Evolutionary conservation across 2,329 filamentous ascomycete species (phyloP), one percentile per base, ranked within the genome.

Genomic region (Sphaerulina musiva): DNA sequence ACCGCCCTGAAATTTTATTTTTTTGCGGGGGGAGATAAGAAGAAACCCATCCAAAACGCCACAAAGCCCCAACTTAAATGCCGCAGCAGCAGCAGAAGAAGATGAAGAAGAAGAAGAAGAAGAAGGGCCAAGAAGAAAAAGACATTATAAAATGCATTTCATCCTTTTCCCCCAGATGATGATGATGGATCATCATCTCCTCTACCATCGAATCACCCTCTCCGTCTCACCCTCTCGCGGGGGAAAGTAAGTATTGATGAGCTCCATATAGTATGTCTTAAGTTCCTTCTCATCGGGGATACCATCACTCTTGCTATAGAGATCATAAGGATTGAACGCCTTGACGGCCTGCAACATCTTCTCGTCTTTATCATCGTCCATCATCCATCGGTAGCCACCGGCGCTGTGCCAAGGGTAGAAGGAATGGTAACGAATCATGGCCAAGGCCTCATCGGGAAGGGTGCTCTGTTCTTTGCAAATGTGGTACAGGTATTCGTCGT

Each of bases 401-500:
- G 86, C 84, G 57, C 79, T 82, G 73, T 95, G 90, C 90, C 89
- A 95, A 12, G 90, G 85, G 73, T 95, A 95, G 74, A 95, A 95
- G 5, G 84, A 89, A 74, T 95, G 90, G 73, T 95, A 95, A 53
- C 90, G 79, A 69, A 95, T 93, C 88, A 95, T 95, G 57, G 89
- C 90, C 9, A 95, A 79, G 0, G 86, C 87, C 78, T 95, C 89
- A 45, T 80, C 78, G 0, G 90, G 90, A 42, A 95, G 78, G 0
- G 76, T 85, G 46, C 81, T 85, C 76, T 95, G 89, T 59, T 87
- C 85, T 76, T 89, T 90, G 72, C 87, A 83, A 57, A 95, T 84
- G 66, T 89, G 84, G 76, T 95, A 95, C 45, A 92, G 77, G 72
- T 90, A 91, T 74, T 92, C 87, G 69, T 92, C 87, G 70, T 92